Evolutionary conservation across 176 grass and related monocot genomes (phyloP), one percentile per base, ranked within the genome.

Genomic region (Guadua angustifolia): DNA sequence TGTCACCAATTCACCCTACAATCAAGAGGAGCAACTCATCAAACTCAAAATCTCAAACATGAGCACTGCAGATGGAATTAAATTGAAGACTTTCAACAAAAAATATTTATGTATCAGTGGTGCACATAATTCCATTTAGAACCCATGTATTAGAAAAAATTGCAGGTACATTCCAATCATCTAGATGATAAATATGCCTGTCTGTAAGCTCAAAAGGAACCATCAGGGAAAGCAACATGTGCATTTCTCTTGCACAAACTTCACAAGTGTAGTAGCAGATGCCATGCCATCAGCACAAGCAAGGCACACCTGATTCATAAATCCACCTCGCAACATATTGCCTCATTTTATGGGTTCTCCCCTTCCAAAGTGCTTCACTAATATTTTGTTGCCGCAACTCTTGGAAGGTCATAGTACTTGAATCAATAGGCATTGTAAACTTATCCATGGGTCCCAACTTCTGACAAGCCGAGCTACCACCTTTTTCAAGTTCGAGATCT

Each of bases 1-100:
- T 46, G 80, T 93, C 91, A 98, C 95, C 84, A 98, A 88, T 69
- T 90, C 87, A 25, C 92, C 95, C 95, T 98, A 51, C 53, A 91
- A 78, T 75, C 45, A 67, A 83, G 51, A 84, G 46, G 14, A 36
- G 55, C 66, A 43, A 74, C 12, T 74, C 58, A 56, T 55, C 77
- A 79, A 19, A 52, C 68, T 45, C 24, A 63, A 59, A 29, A 78
- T 46, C 12, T 10, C 32, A 24, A 57, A 66, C 18, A 78, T 76
- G 19, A 56, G 24, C 24, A 67, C 12, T 60, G 9, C 11, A 35
- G 58, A 45, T 83, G 47, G 49, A 69, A 61, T 33, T 63, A 78
- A 77, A 84, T 47, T 44, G 11, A 68, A 78, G 71, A 71, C n/a
- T 69, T 3, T 39, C 26, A 44, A 18, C 16, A 69, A 50, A 46